These are phyloP conservation scores for Mycena floridula DNA, from an alignment of 768 basidiomycete species.

Conservation along the genomic window DNA sequence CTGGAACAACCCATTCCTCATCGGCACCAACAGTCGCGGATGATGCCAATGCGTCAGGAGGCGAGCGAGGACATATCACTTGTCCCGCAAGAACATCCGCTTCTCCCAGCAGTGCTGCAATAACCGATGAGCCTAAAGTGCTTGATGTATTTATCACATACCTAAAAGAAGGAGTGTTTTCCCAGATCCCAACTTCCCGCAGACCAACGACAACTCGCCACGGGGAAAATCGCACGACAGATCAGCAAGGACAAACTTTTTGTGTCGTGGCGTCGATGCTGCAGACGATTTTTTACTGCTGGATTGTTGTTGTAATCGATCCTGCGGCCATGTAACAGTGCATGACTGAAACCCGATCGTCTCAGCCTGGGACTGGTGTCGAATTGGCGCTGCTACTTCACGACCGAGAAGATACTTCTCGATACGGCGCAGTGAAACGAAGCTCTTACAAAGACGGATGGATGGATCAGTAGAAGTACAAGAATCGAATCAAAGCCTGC, in stretches of 20 bases:
- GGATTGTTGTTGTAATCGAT: slow-evolving; percentile 49
- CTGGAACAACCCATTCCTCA: slow-evolving; percentile 72
- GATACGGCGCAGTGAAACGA: slow-evolving; percentile 84
- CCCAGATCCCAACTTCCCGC: slow-evolving; percentile 85
- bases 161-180: slow-evolving; percentile 81
- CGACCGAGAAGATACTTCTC: slow-evolving; percentile 79
- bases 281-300: slow-evolving; percentile 35
- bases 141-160: slow-evolving; percentile 21
- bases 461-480: background rate
- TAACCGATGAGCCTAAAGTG: background rate
- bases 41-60: slow-evolving; percentile 68
- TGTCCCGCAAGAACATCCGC: slow-evolving; percentile 81
- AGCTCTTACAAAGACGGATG: slow-evolving; percentile 38
- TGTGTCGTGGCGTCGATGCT: slow-evolving; percentile 64
- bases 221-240: slow-evolving; percentile 71
- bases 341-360: slow-evolving; percentile 76
- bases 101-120: slow-evolving; percentile 75
- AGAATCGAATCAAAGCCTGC: no score
- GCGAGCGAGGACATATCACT: slow-evolving; percentile 76
- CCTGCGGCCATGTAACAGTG: slow-evolving; percentile 88
- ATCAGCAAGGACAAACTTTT: slow-evolving; percentile 82
- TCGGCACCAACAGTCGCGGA: slow-evolving; percentile 38
- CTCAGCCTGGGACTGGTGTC: slow-evolving; percentile 48
- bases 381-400: slow-evolving; percentile 63
- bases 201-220: slow-evolving; percentile 76